Evolutionary conservation across 805 yeast species (phyloP), one percentile per base, ranked within the genome.

Genomic region (Gaillardinia entomophila): DNA sequence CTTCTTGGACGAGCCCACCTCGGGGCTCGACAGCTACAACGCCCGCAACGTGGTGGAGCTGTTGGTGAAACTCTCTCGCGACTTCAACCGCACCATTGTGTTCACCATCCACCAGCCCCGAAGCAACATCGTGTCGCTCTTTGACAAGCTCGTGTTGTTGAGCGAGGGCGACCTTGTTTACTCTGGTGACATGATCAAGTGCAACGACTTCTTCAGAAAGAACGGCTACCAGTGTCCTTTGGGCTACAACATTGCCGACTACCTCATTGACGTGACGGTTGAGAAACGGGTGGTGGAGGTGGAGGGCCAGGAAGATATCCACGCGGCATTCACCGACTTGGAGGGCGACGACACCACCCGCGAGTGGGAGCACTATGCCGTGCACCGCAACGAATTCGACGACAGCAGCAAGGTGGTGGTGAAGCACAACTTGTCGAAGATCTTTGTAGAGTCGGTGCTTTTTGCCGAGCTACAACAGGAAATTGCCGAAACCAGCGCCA

Each of bases 21-120:
- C 96, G 0, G 99, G 99, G 1, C 67, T 92, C 37, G 99, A 92
- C 55, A 80, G 97, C 6, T 90, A 76, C 53, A 90, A 89, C 59
- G 97, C 98, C 1, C 79, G 76, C 50, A 87, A 89, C 46, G 98
- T 92, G 6, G 70, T 92, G 27, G 97, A 88, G 39, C 74, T 87
- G 39, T 68, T 92, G 28, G 90, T 84, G 2, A 73, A 82, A 36
- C 68, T 92, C 36, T 86, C 97, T 0, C 71, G 79, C 36, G 82
- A 79, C 46, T 84, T 80, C 55, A 79, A 83, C 38, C 77, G 97
- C 52, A 90, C 98, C 0, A 78, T 92, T 30, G 76, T 92, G 2
- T 82, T 92, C 53, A 87, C 98, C 0, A 92, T 92, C 43, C 98
- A 92, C 61, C 98, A 92, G 54, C 98, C 98, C 8, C 73, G 98